Base-by-base conservation (phyloP, 2,329 filamentous ascomycete genomes). In the Cercospora berteroae region DNA sequence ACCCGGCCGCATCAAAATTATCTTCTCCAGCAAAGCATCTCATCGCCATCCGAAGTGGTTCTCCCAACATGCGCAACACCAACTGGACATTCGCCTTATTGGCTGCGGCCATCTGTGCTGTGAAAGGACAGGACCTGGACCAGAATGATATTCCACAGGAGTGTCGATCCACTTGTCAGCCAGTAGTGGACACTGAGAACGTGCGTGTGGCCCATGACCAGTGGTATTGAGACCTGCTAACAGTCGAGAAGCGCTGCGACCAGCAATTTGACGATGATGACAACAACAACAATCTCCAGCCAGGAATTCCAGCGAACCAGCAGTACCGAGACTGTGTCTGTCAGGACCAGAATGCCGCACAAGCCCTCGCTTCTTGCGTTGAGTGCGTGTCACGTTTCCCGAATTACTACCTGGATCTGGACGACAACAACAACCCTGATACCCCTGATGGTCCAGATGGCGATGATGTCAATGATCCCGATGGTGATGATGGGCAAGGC, bases 261-360 rank as follows among this genome's bases (percentile, higher is more conserved):
- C 59, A 63, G 31, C 58, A 65, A 31, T 65, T 60, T n/a, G 67
- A 65, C 18, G 42, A 69, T 33, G 65, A 67, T 57, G 31, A 42
- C n/a, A 57, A 61, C 50, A 52, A 63, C n/a, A 61, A 63, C 56
- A 50, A 50, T 50, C 18, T 18, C 18, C 62, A 64, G 20, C 33
- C 20, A 18, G 42, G 33, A 23, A 27, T 27, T 4, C 12, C 56
- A 18, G 36, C n/a, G 25, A 60, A 59, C 27, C 67, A 68, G 63
- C 67, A 61, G 16, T 69, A 64, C 31, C 64, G 60, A 3, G 55
- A 66, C 48, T 69, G 67, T 29, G 57, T 69, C 20, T 69, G 67
- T 42, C 61, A 64, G 4, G 56, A 57, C 44, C 60, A 60, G 39
- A 64, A 58, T 50, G 67, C 64, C 1, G 33, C 52, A 18, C 64